Percentiles rank a stretch among this genome's conserved stretches.
phyloP scores from a whole-genome alignment of 495 filamentous ascomycete genomes.

The Parathielavia hyrcaniae region DNA sequence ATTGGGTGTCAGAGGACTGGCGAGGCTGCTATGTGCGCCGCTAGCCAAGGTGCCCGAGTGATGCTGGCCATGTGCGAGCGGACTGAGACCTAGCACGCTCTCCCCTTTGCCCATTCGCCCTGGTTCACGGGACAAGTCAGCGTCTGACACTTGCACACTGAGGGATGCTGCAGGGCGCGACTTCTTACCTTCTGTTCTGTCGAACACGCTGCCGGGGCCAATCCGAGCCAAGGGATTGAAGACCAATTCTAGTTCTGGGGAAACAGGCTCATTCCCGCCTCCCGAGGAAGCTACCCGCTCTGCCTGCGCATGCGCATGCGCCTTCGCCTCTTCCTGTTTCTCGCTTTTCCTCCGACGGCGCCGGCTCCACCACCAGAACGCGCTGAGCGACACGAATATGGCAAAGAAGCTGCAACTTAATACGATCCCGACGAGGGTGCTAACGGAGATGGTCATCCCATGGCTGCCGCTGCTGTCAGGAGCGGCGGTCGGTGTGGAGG shows the following conservation, averaged over 20 bases:
- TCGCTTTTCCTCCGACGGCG: constrained; percentile 10
- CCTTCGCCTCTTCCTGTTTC: not conserved
- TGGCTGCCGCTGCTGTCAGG: constrained; percentile 1
- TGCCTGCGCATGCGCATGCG: not conserved
- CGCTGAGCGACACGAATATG: constrained; percentile 13
- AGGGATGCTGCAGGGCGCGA: no score
- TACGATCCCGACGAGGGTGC: constrained; percentile 22
- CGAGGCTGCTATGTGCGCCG: not conserved
- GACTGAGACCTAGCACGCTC: constrained; percentile 5
- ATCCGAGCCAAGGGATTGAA: constrained; percentile 18
- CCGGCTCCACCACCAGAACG: constrained; percentile 19
- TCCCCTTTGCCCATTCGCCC: constrained; percentile 14
- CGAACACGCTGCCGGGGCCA: constrained; percentile 18
- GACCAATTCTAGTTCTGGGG: constrained; percentile 12
- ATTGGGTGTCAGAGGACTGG: constrained; percentile 6
- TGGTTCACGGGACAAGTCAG: not conserved
- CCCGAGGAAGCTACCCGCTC: constrained; percentile 8
- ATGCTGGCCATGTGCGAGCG: not conserved
- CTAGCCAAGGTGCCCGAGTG: not conserved
- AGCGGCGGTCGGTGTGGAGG: constrained; percentile 1
- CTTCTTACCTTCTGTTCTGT: constrained; percentile 16
- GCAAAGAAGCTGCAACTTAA: constrained; percentile 16
- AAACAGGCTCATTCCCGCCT: constrained; percentile 6
- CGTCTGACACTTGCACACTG: not conserved
- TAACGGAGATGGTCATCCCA: constrained; percentile 19